Percentiles rank a stretch among this genome's conserved stretches.
Conservation (phyloP, 257 asterid genomes). For the Linaria vulgaris region DNA sequence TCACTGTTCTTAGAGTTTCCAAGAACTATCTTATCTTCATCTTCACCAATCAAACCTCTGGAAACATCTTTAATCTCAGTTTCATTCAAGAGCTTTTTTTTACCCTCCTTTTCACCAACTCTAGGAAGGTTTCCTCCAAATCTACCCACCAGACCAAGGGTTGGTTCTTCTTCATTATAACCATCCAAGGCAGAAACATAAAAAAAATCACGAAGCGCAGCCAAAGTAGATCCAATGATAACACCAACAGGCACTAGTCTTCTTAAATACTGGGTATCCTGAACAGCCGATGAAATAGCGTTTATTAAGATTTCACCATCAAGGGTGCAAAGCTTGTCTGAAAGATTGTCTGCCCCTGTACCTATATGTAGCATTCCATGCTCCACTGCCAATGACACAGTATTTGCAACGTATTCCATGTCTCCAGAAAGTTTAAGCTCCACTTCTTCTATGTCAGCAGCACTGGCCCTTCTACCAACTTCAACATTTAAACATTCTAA, state of each 20-base stretch:
- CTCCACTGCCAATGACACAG: slow-evolving; percentile 60
- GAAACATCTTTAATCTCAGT: slow-evolving; percentile 23
- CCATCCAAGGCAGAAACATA: slow-evolving; percentile 48
- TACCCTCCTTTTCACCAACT: slow-evolving; percentile 31
- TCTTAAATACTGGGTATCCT: slow-evolving; percentile 60
- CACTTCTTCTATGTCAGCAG: slow-evolving; percentile 53
- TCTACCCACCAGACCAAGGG: slow-evolving; percentile 34
- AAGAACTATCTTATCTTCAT: slow-evolving; percentile 34
- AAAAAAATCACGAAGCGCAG: slow-evolving; percentile 66
- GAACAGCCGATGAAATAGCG: slow-evolving; percentile 66
- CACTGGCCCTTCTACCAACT: slow-evolving; percentile 66
- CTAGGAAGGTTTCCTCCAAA: slow-evolving; percentile 28
- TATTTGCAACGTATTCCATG: slow-evolving; percentile 65
- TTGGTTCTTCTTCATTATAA: slow-evolving; percentile 35
- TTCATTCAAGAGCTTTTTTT: slow-evolving; percentile 20
- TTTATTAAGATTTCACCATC: slow-evolving; percentile 55
- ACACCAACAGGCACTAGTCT: slow-evolving; percentile 82
- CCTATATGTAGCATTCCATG: slow-evolving; percentile 29
- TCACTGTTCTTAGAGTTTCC: slow-evolving; percentile 34
- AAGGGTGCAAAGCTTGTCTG: slow-evolving; percentile 44
- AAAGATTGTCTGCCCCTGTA: slow-evolving; percentile 29
- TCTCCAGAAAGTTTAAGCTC: slow-evolving; percentile 63
- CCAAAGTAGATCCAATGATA: slow-evolving; percentile 79
- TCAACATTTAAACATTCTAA: slow-evolving; percentile 67
- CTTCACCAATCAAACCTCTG: slow-evolving; percentile 30